These are phyloP conservation scores for Wickerhamiella sergipiensis DNA, from an alignment of 805 yeast genomes.

Conservation along the genomic window DNA sequence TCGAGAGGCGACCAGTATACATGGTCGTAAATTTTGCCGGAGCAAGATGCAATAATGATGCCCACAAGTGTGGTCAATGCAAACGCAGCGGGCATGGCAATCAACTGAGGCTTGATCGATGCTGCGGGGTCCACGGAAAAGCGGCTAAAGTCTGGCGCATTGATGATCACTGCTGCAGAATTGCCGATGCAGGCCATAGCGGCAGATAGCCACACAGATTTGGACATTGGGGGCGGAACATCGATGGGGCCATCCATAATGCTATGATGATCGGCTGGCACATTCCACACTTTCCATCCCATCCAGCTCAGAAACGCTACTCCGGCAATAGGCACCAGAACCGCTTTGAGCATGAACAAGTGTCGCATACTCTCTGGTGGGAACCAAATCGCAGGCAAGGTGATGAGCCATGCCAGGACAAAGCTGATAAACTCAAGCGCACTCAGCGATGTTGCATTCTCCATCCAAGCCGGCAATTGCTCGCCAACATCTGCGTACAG, in stretches of 20 bases:
- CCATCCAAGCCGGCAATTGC: slow-evolving; percentile 33
- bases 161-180: slow-evolving; percentile 70
- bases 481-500: slow-evolving; percentile 33
- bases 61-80: slow-evolving; percentile 73
- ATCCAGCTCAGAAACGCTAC: slow-evolving; percentile 73
- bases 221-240: slow-evolving; percentile 26
- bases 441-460: slow-evolving; percentile 28
- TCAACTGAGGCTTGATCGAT: slow-evolving; percentile 33
- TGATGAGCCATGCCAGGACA: slow-evolving; percentile 64
- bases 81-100: slow-evolving; percentile 61
- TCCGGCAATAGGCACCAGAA: slow-evolving; percentile 67
- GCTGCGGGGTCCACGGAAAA: slow-evolving; percentile 47
- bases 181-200: slow-evolving; percentile 72
- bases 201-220: slow-evolving; percentile 67
- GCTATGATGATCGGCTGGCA: background rate
- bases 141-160: slow-evolving; percentile 79
- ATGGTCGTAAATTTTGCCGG: slow-evolving; percentile 49
- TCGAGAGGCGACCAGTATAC: slow-evolving; percentile 77
- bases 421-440: slow-evolving; percentile 60
- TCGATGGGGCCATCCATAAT: background rate
- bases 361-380: slow-evolving; percentile 72
- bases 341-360: slow-evolving; percentile 67
- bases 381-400: slow-evolving; percentile 65
- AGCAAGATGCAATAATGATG: slow-evolving; percentile 66
- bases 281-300: slow-evolving; percentile 41